These are phyloP conservation scores for Candida montana DNA, from an alignment of 805 yeast species.

Conservation along the genomic window DNA sequence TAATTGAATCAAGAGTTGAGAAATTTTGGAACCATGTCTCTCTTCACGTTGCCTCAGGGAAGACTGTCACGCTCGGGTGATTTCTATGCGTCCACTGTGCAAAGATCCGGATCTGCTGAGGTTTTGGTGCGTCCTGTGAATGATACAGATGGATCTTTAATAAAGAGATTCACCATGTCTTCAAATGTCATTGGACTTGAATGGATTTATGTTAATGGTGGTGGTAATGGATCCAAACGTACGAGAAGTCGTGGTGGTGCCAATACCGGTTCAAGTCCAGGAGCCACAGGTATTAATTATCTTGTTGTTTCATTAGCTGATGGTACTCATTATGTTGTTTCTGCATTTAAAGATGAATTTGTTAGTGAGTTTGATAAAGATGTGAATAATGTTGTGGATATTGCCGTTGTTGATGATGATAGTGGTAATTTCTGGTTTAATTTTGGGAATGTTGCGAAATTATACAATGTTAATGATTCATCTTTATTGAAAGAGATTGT, in stretches of 20 bases:
- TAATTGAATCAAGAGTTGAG: no score
- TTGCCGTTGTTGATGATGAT: background rate
- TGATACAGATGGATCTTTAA: background rate
- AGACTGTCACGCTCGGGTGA: background rate
- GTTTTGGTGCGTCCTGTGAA: background rate
- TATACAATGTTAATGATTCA: slow-evolving; percentile 15
- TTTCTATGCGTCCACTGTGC: background rate
- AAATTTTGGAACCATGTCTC: background rate
- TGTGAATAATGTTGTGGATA: background rate
- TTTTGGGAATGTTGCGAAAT: slow-evolving; percentile 11
- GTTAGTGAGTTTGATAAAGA: background rate
- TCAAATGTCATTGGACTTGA: background rate
- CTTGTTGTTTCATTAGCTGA: background rate
- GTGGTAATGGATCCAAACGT: background rate
- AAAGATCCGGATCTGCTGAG: background rate
- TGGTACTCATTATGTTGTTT: background rate
- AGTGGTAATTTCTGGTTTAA: background rate
- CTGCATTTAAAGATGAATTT: slow-evolving; percentile 3
- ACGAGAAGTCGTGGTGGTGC: background rate
- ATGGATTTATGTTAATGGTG: slow-evolving; percentile 1
- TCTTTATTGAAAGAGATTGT: background rate
- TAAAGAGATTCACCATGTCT: background rate
- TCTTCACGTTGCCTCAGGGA: background rate
- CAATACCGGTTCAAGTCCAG: background rate
- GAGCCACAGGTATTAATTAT: no score